Base-by-base conservation (phyloP, 2,329 filamentous ascomycete genomes). In the Rhynchosporium graminicola region DNA sequence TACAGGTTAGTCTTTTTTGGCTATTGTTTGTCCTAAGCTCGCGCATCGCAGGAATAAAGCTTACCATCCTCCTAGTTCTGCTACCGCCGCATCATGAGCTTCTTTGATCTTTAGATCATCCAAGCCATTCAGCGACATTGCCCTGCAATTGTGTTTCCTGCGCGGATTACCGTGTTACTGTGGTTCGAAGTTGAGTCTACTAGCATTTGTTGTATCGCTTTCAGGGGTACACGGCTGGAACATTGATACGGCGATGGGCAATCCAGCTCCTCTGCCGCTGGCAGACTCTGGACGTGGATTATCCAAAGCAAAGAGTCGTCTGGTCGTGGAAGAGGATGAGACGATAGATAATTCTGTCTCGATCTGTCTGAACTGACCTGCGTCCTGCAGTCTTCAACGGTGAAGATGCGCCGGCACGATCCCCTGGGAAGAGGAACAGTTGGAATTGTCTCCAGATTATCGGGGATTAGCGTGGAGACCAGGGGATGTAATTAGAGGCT, bases 91-190 rank as follows among this genome's bases (percentile, higher is more conserved):
- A 74, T 93, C 89, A 78, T 96, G 88, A 72, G 93, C 92, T 79
- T 96, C 91, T 78, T 87, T 85, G 78, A 99, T 84, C 74, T 86
- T 84, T 70, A 84, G 80, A 79, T 87, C 84, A 80, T 97, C 93
- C 78, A 98, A 83, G 68, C 95, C 95, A 87, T 97, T 97, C 78
- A 98, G 83, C 82, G 94, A 97, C 94, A 98, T 98, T 70, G 76
- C 75, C 70, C 60, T 65, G 58, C 59, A 57, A 60, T 63, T 45
- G 61, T 66, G 29, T 56, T 46, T 43, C 40, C 15, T 13, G 45
- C 56, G 55, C 57, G 31, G 42, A 58, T 45, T 50, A 42, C 62
- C 55, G 57, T 48, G 40, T 56, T 40, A 57, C 59, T 45, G 55
- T 61, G 55, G 54, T 66, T 59, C 50, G 36, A 57, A 40, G 43